Base-by-base conservation (phyloP, 1,284 basidiomycete genomes). In the Rhodotorula sp. region DNA sequence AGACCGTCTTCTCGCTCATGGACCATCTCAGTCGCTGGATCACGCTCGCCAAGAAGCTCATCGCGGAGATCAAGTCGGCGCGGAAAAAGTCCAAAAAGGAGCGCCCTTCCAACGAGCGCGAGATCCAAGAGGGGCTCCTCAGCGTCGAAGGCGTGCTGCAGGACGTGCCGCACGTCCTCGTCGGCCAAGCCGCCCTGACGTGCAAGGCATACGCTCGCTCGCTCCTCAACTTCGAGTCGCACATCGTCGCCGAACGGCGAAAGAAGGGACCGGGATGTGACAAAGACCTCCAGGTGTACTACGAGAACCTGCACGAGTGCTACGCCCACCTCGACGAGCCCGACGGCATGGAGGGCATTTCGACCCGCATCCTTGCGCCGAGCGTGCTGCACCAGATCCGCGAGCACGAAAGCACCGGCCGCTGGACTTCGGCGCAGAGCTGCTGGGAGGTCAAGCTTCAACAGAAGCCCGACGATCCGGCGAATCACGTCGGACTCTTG, bases 401-500 rank as follows among this genome's bases (percentile, higher is more conserved):
- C 60, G 92, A 99, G 78, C 97, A 99, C 79, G 97, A 99, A 81
- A 97, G 91, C 76, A 97, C 92, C 1, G 97, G 97, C 5, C 86
- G 90, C 56, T 99, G 97, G 97, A 99, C 97, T 1, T 91, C 94
- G 6, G 97, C 97, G 7, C 97, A 99, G 81, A 98, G 95, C 79
- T 99, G 97, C 78, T 99, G 97, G 97, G 97, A 99, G 82, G 90
- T 99, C n/a, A 87, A 90, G 60, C 84, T 99, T 31, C 95, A 98
- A 79, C 89, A 92, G 74, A 87, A 88, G 43, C 95, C 95, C 0
- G 88, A 97, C 77, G 93, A 95, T 75, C 84, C 97, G 14, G 87
- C 90, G 45, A 89, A 90, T 71, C 97, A 99, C 80, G 81, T 97
- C 14, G 97, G 97, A 5, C 84, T 99, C 26, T 83, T 98, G 71